Evolutionary conservation across 768 basidiomycete genomes (phyloP).

Genomic region (Naganishia onofrii): DNA sequence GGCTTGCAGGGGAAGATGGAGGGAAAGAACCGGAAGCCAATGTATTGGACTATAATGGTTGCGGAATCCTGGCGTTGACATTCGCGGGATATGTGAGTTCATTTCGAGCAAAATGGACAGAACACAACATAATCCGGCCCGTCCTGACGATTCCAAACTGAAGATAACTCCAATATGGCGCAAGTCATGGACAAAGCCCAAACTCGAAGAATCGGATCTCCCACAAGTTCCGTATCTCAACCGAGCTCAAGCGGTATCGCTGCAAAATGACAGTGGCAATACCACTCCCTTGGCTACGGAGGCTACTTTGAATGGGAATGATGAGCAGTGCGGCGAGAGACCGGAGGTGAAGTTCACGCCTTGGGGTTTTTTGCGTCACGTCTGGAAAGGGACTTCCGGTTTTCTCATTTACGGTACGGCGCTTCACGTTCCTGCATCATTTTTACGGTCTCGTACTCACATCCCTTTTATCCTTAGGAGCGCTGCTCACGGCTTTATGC

Average conservation of each 20-base stretch:
- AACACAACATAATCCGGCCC: too few relatives aligned
- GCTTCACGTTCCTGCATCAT: background rate
- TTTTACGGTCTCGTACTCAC: background rate
- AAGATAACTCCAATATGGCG: slow-evolving; percentile 15
- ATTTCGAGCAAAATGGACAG: too few relatives aligned
- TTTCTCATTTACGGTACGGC: background rate
- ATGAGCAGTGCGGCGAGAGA: background rate
- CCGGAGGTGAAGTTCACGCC: slow-evolving; percentile 9
- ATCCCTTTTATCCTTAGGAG: background rate
- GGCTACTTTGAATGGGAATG: background rate
- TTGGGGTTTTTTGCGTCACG: background rate
- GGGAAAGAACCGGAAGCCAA: slow-evolving; percentile 14
- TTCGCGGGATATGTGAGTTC: slow-evolving; percentile 1
- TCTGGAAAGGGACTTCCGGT: slow-evolving; percentile 4
- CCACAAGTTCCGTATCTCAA: slow-evolving; percentile 1
- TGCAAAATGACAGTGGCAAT: background rate
- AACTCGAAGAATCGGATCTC: slow-evolving; percentile 16
- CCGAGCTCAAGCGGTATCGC: slow-evolving; percentile 6
- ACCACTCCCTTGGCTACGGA: background rate
- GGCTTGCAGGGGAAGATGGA: slow-evolving; percentile 10
- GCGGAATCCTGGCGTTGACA: background rate
- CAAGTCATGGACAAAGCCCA: slow-evolving; percentile 14
- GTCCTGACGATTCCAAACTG: too few relatives aligned
- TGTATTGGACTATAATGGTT: slow-evolving; percentile 14
- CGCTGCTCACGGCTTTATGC: background rate